A percentile compares a stretch with the other conserved stretches of the same genome.
Evolutionary conservation across 176 grass and related monocot species (phyloP).

Genomic region (Guadua angustifolia): DNA sequence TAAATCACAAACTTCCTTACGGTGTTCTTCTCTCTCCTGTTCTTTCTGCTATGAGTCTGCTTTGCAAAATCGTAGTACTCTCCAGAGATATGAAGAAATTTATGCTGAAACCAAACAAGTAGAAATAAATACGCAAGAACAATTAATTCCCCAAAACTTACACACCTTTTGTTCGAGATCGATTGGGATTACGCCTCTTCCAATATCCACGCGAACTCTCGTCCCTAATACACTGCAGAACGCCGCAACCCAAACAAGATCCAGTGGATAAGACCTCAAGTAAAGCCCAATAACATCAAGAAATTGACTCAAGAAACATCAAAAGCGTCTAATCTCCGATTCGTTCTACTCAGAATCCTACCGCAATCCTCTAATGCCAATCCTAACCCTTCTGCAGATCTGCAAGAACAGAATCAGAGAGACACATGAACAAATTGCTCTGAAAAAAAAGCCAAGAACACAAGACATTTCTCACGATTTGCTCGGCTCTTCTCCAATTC

Average conservation of each 20-base stretch:
- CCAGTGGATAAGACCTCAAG: not conserved
- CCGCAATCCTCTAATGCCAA: not conserved
- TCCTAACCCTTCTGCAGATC: slow-evolving; percentile 12
- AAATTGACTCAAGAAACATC: slow-evolving; percentile 1
- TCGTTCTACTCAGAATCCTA: not conserved
- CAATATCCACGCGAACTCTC: not conserved
- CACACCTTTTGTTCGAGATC: not conserved
- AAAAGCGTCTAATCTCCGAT: not conserved
- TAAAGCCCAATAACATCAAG: not conserved
- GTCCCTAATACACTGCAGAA: slow-evolving; percentile 10
- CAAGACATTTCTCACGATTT: slow-evolving; percentile 25
- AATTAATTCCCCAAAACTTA: not conserved
- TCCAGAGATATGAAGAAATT: slow-evolving; percentile 12
- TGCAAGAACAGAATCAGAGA: not conserved
- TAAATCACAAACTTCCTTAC: slow-evolving; percentile 3
- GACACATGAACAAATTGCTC: slow-evolving; percentile 18
- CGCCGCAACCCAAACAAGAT: not conserved
- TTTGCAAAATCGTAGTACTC: not conserved
- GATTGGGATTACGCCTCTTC: not conserved
- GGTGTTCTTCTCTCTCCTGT: slow-evolving; percentile 1
- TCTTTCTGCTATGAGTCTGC: not conserved
- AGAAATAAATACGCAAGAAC: not conserved
- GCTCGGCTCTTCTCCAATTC: slow-evolving; percentile 1
- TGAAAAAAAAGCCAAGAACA: not conserved
- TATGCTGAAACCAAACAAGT: not conserved